Evolutionary conservation across 805 yeast genomes (phyloP), one percentile per base, ranked within the genome.

Genomic region (Pichia cabralensis): DNA sequence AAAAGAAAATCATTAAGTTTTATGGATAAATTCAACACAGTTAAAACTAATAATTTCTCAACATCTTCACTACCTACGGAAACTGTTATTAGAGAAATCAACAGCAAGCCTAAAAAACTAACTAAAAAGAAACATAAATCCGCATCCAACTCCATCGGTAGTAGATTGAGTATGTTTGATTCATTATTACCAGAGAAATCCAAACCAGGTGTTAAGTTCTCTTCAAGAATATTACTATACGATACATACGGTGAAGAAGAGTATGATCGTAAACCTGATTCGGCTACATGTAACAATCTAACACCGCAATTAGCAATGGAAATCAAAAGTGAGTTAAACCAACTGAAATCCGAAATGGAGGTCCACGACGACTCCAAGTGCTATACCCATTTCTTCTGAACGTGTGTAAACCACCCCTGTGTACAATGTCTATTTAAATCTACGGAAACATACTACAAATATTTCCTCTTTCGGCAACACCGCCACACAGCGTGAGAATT

Each of bases 241-340:
- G 94, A 85, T 40, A 89, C 96, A 1, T 85, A 80, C 55, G 71
- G 78, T 39, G 76, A 77, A 24, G 76, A 71, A 14, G 96, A 82
- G 44, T 89, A 89, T 56, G 96, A 89, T 56, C 74, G 98, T 48
- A 85, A 78, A 44, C 96, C 96, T 0, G 96, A 86, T 42, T 65
- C 77, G 20, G 94, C 95, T 3, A 86, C 96, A 2, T 89, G 96
- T 60, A 85, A 88, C 56, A 85, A 80, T 52, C 65, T 86, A 54
- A 86, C 95, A 1, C 95, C 96, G 6, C 65, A 69, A 38, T 60
- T 86, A 52, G 96, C 96, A 0, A 86, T 83, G 55, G 74, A 73
- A 56, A 85, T 89, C 47, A 80, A 78, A 58, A 81, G 79, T 25
- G 97, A 89, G 56, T 63, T 89, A 52, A 88, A 92, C 56, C 69